Percentiles rank a stretch among this genome's conserved stretches.
These are phyloP conservation scores for Cucurbita pepo DNA, from an alignment of 306 rosid species.

Conservation along the genomic window DNA sequence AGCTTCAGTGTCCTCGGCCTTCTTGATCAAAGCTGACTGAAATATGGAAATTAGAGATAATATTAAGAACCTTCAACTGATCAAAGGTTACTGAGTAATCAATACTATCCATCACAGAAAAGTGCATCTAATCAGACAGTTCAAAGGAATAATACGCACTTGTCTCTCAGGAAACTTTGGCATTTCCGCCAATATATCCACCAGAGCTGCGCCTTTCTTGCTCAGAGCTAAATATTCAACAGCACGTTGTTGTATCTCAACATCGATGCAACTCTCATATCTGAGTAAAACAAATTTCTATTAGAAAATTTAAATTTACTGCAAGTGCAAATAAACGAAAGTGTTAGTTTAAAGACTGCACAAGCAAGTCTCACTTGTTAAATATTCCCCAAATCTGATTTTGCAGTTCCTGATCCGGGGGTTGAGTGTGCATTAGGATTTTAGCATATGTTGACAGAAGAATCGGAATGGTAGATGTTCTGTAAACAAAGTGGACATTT, in stretches of 20 bases:
- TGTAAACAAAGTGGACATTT: conserved; percentile 29
- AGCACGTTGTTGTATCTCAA: conserved; percentile 96
- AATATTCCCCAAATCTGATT: conserved; percentile 91
- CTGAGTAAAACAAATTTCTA: conserved; percentile 26
- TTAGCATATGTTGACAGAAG: conserved; percentile 97
- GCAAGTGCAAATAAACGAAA: conserved; percentile 2
- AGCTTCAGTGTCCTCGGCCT: conserved; percentile 84
- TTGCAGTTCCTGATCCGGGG: conserved; percentile 92
- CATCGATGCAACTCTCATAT: conserved; percentile 97
- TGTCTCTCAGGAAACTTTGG: conserved; percentile 98
- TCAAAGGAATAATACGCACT: conserved; percentile 30
- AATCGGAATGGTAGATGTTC: conserved; percentile 72
- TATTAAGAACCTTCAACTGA: background rate
- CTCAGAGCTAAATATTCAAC: conserved; percentile 86
- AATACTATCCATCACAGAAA: background rate
- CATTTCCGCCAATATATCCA: conserved; percentile 94
- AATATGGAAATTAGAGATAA: conserved; percentile 10
- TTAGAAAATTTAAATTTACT: conserved; percentile 11
- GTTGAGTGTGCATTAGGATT: conserved; percentile 92
- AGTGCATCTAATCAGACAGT: conserved; percentile 5
- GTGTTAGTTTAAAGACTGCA: conserved; percentile 3
- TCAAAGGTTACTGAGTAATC: background rate
- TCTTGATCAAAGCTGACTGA: conserved; percentile 88
- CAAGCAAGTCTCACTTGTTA: conserved; percentile 56
- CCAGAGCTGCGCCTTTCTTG: conserved; percentile 74